Evolutionary conservation across 1,284 basidiomycete genomes (phyloP).

Genomic region (Ustilago hordei): DNA sequence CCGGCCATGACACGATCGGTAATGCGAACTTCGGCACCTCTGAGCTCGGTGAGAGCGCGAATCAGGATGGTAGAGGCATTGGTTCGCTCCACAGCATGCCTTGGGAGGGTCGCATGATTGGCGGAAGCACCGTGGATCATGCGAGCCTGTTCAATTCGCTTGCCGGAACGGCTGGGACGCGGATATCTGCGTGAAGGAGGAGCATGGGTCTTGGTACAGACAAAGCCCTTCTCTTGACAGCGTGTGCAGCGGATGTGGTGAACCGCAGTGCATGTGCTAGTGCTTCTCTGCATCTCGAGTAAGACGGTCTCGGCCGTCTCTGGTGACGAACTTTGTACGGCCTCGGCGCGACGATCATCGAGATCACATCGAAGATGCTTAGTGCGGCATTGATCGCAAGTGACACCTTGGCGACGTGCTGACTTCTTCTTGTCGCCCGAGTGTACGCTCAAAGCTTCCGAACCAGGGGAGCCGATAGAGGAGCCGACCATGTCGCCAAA

Average conservation of each 20-base stretch:
- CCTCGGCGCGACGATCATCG: conserved; percentile 43
- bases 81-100: conserved; percentile 26
- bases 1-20: conserved; percentile 57
- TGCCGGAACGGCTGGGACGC: conserved; percentile 64
- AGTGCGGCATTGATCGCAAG: conserved; percentile 63
- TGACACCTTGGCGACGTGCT: conserved; percentile 49
- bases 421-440: conserved; percentile 46
- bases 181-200: conserved; percentile 61
- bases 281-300: conserved; percentile 38
- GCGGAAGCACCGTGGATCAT: conserved; percentile 58
- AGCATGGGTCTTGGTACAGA: conserved; percentile 59
- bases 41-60: conserved; percentile 42
- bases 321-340: conserved; percentile 26
- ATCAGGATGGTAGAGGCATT: conserved; percentile 44
- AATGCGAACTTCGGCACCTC: conserved; percentile 49
- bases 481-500: conserved; percentile 8
- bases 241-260: conserved; percentile 56
- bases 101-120: conserved; percentile 5
- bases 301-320: conserved; percentile 19
- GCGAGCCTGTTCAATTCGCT: conserved; percentile 67
- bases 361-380: conserved; percentile 65
- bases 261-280: conserved; percentile 32
- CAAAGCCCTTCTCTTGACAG: conserved; percentile 56
- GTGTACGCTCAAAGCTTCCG: conserved; percentile 15
- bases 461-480: conserved; percentile 17